Conservation (phyloP, 208 protist species). For the Trichomonas vaginalis region DNA sequence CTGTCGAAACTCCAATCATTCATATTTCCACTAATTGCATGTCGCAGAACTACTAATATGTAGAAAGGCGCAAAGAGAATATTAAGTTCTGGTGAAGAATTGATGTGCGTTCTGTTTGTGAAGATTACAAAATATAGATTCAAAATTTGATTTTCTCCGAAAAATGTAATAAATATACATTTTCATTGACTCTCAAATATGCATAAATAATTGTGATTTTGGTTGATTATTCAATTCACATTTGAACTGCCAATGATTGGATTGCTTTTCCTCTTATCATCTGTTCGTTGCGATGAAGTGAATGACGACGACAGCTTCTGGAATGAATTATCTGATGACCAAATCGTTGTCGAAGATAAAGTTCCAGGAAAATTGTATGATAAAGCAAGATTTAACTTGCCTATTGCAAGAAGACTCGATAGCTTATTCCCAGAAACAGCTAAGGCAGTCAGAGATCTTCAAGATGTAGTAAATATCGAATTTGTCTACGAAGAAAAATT, state of each 20-base stretch:
- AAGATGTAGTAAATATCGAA: neutral
- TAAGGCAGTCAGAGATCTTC: neutral
- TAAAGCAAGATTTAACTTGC: constrained; percentile 2
- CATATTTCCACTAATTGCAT: too few species aligned
- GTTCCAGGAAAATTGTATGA: neutral
- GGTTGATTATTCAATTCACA: too few species aligned
- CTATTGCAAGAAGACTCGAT: neutral
- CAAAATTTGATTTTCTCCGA: too few species aligned
- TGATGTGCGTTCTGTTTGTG: too few species aligned
- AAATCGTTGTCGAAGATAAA: neutral
- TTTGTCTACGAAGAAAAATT: neutral
- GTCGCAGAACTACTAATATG: too few species aligned
- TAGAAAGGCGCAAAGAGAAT: too few species aligned
- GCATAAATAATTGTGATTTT: too few species aligned
- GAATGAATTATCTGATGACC: neutral
- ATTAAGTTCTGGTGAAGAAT: too few species aligned
- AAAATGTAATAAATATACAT: too few species aligned
- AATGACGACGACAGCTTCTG: neutral
- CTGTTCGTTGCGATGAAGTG: neutral
- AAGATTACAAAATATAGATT: too few species aligned
- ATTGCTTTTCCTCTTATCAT: neutral
- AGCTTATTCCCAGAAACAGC: neutral
- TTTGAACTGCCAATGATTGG: neutral
- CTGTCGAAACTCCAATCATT: too few species aligned
- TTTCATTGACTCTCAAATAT: too few species aligned